phyloP scores from a whole-genome alignment of 768 basidiomycete genomes.

The Boletus pseudo-olivaceus region DNA sequence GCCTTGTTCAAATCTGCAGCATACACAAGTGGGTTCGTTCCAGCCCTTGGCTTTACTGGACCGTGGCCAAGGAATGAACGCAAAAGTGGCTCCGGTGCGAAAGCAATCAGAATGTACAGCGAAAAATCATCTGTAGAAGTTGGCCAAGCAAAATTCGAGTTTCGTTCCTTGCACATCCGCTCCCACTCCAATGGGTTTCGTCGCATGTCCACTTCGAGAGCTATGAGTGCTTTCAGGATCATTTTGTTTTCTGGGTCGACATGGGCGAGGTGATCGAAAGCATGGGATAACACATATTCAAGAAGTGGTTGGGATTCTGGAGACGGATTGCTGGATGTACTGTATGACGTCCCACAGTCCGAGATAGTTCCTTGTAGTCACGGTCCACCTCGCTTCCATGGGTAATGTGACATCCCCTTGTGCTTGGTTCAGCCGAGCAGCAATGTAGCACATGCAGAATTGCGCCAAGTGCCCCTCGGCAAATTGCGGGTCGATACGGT shows the following conservation, averaged over 20 bases:
- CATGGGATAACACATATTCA: neutral
- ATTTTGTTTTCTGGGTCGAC: neutral
- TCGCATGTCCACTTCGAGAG: neutral
- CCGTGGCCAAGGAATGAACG: neutral
- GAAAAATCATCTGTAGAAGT: neutral
- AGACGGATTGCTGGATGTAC: neutral
- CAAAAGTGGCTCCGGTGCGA: neutral
- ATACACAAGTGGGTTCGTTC: neutral
- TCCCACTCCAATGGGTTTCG: neutral
- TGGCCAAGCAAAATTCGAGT: neutral
- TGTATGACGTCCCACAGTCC: neutral
- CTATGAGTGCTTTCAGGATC: neutral
- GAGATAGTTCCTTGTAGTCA: neutral
- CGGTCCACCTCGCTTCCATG: neutral
- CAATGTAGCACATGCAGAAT: neutral
- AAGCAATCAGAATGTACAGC: neutral
- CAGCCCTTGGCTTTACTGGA: neutral
- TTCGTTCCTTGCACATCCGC: neutral
- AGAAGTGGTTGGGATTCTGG: neutral
- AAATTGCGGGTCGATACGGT: neutral
- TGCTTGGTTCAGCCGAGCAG: neutral
- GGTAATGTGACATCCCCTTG: neutral
- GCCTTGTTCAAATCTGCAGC: neutral
- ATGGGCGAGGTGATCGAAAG: neutral
- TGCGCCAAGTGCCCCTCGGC: neutral